Base-by-base conservation (phyloP, 208 protist genomes). In the Vickermania spadyakhi region DNA sequence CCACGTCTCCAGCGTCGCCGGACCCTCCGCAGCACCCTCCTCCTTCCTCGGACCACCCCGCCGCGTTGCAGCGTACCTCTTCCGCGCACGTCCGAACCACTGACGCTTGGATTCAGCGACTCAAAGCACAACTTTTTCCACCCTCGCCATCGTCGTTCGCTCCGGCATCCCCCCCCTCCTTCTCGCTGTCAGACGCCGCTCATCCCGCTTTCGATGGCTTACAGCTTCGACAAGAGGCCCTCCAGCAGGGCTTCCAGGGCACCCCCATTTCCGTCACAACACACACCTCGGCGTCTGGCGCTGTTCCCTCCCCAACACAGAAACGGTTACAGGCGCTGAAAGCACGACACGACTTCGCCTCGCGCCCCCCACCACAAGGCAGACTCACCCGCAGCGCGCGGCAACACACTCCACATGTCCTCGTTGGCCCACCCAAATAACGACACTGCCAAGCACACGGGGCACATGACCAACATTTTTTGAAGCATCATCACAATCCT, bases 261-360 rank as follows among this genome's bases (percentile, higher is more conserved):
- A 30, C 42, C 13, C 58, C 55, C n/a, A 21, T 13, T 3, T 56
- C 79, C 53, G 45, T 28, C 11, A 28, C n/a, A 3, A 1, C 45
- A 31, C 36, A 50, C 52, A 56, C n/a, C 14, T 25, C 13, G n/a
- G 25, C 14, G 13, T 25, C 52, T 26, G 45, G 13, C 57, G 26
- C 57, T 7, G 3, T 41, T 0, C 4, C 50, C 28, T 5, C 52
- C n/a, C 7, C 54, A 29, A 58, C 27, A 41, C 68, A 76, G 56
- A 72, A 81, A 4, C 75, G 83, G 1, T 52, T 94, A 52, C 62
- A 57, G 0, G 87, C 87, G 13, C 70, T 94, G 7, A 94, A 94
- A 66, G 73, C 79, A 1, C 83, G 87, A 21, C 79, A 91, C 58
- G 71, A 76, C 13, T 69, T 86, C 31, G 79, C n/a, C n/a, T n/a